Evolutionary conservation across 257 asterid species (phyloP).

Genomic region (Ligustrum vulgare): DNA sequence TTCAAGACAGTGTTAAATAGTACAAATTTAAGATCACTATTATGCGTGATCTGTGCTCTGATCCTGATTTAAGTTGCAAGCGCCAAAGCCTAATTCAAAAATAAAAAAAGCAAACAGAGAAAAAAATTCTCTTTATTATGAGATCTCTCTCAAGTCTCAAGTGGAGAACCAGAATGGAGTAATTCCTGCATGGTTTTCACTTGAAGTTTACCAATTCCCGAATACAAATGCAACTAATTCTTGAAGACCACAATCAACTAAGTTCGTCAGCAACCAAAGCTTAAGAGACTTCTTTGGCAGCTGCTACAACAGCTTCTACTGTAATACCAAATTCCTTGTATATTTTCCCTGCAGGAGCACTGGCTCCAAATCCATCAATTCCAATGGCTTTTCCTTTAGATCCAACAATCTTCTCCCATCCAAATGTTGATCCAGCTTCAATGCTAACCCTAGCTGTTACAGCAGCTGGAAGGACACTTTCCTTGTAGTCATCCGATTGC

Average conservation of each 20-base stretch:
- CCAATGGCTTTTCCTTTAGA: conserved; percentile 71
- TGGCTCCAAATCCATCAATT: conserved; percentile 70
- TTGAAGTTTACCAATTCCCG: conserved; percentile 20
- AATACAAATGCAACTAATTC: conserved; percentile 3
- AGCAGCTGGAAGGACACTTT: conserved; percentile 59
- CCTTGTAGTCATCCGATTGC: conserved; percentile 68
- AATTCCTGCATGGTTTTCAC: conserved; percentile 17
- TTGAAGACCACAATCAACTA: neutral
- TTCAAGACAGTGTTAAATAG: conserved; percentile 28
- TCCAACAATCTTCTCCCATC: conserved; percentile 70
- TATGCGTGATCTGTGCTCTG: conserved; percentile 28
- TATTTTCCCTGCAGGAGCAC: conserved; percentile 78
- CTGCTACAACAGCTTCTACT: conserved; percentile 65
- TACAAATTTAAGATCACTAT: conserved; percentile 33
- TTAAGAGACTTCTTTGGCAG: conserved; percentile 56
- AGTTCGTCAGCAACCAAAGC: conserved; percentile 16
- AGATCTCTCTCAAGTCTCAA: conserved; percentile 12
- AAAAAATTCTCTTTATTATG: conserved; percentile 30
- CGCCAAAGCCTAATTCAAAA: conserved; percentile 25
- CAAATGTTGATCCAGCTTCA: conserved; percentile 76
- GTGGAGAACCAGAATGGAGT: conserved; percentile 18
- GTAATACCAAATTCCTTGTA: conserved; percentile 78
- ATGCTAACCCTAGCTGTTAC: conserved; percentile 81
- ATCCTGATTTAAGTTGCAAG: conserved; percentile 30
- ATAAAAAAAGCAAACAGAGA: conserved; percentile 15